phyloP scores from a whole-genome alignment of 768 basidiomycete genomes.

The Boletus pseudopeckii region DNA sequence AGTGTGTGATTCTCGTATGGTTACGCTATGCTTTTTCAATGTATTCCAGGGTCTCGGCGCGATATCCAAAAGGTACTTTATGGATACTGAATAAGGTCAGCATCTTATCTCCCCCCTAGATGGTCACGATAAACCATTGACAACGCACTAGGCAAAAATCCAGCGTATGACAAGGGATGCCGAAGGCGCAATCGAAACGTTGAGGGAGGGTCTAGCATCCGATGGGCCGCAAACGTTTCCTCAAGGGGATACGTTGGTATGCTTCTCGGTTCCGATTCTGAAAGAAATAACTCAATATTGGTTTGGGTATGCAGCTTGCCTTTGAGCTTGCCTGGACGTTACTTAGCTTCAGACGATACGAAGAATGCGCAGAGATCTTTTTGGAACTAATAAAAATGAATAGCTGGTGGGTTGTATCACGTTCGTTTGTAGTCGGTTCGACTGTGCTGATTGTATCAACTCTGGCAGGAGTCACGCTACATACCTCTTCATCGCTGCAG shows the following conservation, averaged over 20 bases:
- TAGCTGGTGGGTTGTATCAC: slow-evolving; percentile 48
- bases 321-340: slow-evolving; percentile 81
- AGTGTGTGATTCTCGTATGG: slow-evolving; percentile 36
- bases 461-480: slow-evolving; percentile 67
- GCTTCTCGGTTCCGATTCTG: not conserved
- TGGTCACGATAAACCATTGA: not conserved
- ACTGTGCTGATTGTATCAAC: not conserved
- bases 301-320: slow-evolving; percentile 44
- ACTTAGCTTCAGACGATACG: slow-evolving; percentile 58
- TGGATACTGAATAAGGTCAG: slow-evolving; percentile 72
- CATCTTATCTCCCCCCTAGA: not conserved
- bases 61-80: slow-evolving; percentile 64
- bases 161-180: slow-evolving; percentile 68
- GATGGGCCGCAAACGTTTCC: slow-evolving; percentile 53
- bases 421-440: not conserved
- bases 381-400: slow-evolving; percentile 63
- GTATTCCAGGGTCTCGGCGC: slow-evolving; percentile 42
- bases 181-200: slow-evolving; percentile 58
- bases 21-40: not conserved
- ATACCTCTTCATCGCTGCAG: slow-evolving; percentile 76
- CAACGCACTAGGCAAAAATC: slow-evolving; percentile 56
- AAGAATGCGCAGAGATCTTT: slow-evolving; percentile 67
- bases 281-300: not conserved
- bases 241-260: slow-evolving; percentile 71
- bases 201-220: slow-evolving; percentile 55